Evolutionary conservation across 768 basidiomycete species (phyloP), one percentile per base, ranked within the genome.

Genomic region (Paxillus rubicundulus): DNA sequence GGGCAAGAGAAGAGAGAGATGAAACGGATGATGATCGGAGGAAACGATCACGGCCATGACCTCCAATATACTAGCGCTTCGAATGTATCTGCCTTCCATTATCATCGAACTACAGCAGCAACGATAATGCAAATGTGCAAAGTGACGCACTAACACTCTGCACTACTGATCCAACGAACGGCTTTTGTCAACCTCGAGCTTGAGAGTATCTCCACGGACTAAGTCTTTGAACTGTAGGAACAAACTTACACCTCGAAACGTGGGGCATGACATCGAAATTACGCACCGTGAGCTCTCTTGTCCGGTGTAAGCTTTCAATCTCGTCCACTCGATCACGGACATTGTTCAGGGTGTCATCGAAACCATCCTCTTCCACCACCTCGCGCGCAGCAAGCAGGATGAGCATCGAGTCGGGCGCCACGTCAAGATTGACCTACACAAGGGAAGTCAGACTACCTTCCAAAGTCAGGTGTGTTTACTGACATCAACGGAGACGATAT

Each of bases 271-370:
- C 33, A 3, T 18, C 20, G 38, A 30, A 38, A 21, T 24, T 48
- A 56, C 80, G 33, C 60, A 89, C 87, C 39, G 86, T 89, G 54
- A 90, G 68, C 69, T 91, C 88, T 51, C 86, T 72, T 20, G 89
- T 91, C 39, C 89, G 77, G 57, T 89, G 88, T 52, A 92, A 63
- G 67, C 85, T 87, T 71, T 95, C 92, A 61, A 95, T 94, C 68
- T 89, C 86, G 67, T 92, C 88, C 37, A 94, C 82, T 13, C 93
- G 77, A 53, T 81, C 81, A 45, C 88, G 76, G 5, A 92, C 91
- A 47, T 74, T 76, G 54, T 90, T 79, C 16, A 92, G 76, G 33
- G 84, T 63, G n/a, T 89, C 85, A 45, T 92, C 84, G 62, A 95
- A 94, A 9, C 82, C 90, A 43, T 86, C 82, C 65, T 85, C 85